Evolutionary conservation across 129 eudicot species (phyloP).

Genomic region (Rutidosis leptorrhynchoides): DNA sequence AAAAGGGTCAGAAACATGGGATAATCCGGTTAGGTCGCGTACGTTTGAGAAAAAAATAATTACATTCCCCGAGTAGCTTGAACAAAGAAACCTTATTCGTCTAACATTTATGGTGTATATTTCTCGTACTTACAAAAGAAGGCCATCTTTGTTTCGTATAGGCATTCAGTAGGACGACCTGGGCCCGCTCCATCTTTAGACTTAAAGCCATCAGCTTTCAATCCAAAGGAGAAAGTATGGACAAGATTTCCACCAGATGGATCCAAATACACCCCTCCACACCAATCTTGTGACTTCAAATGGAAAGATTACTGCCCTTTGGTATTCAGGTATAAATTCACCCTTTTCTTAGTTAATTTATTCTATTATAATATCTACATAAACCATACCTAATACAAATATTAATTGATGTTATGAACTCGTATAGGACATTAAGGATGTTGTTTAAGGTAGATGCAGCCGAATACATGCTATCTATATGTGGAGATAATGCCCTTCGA

Average conservation of each 20-base stretch:
- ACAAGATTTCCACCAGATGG: slow-evolving; percentile 84
- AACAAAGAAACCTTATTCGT: no score
- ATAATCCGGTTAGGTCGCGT: no score
- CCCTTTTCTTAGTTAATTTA: neutral
- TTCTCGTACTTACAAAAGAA: neutral
- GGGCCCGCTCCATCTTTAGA: slow-evolving; percentile 75
- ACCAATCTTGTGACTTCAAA: slow-evolving; percentile 65
- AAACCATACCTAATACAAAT: neutral
- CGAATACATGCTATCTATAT: slow-evolving; percentile 92
- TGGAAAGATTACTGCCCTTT: slow-evolving; percentile 91
- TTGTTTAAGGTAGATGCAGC: slow-evolving; percentile 98
- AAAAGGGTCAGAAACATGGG: no score
- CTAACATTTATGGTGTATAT: no score
- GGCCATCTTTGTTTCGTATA: slow-evolving; percentile 8
- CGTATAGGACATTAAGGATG: slow-evolving; percentile 74
- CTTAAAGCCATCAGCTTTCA: slow-evolving; percentile 73
- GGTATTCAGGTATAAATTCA: slow-evolving; percentile 63
- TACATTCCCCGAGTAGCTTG: no score
- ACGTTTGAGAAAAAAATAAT: no score
- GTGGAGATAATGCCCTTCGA: slow-evolving; percentile 84
- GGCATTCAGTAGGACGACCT: slow-evolving; percentile 91
- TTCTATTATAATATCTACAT: neutral
- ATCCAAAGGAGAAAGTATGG: slow-evolving; percentile 80
- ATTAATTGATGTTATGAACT: slow-evolving; percentile 12
- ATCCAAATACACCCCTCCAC: slow-evolving; percentile 81